Evolutionary conservation across 169 alveolate species (phyloP).

Genomic region (Plasmodium blacklocki): DNA sequence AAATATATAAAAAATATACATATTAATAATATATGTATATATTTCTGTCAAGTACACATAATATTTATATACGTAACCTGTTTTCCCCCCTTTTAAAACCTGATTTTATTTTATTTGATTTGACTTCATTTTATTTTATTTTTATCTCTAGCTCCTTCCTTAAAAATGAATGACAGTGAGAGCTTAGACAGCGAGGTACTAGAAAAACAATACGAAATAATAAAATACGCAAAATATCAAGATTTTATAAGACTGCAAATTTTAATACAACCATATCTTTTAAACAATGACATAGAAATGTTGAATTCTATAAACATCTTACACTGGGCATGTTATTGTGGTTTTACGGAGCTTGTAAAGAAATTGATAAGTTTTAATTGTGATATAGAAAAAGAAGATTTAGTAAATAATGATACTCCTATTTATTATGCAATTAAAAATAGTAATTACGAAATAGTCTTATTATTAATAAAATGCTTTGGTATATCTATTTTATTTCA

Average conservation of each 20-base stretch:
- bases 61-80: too few species aligned
- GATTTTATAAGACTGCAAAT: constrained; percentile 53
- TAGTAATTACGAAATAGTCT: constrained; percentile 83
- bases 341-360: constrained; percentile 81
- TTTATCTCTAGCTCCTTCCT: too few species aligned
- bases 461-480: constrained; percentile 78
- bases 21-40: too few species aligned
- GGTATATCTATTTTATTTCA: constrained; percentile 84
- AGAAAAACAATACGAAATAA: constrained; percentile 65
- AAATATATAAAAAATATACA: too few species aligned
- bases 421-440: constrained; percentile 86
- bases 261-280: constrained; percentile 57
- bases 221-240: constrained; percentile 67
- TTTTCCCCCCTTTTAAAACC: too few species aligned
- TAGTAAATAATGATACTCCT: constrained; percentile 86
- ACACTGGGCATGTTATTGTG: constrained; percentile 87
- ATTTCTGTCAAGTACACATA: too few species aligned
- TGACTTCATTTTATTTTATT: too few species aligned
- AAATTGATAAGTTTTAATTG: constrained; percentile 77
- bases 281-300: constrained; percentile 76
- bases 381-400: constrained; percentile 83
- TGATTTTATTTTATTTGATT: too few species aligned
- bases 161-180: constrained; percentile 13
- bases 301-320: constrained; percentile 76
- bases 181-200: constrained; percentile 43